A percentile compares a stretch with the other conserved stretches of the same genome.
phyloP scores from a whole-genome alignment of 768 basidiomycete species.

The Obba rivulosa region DNA sequence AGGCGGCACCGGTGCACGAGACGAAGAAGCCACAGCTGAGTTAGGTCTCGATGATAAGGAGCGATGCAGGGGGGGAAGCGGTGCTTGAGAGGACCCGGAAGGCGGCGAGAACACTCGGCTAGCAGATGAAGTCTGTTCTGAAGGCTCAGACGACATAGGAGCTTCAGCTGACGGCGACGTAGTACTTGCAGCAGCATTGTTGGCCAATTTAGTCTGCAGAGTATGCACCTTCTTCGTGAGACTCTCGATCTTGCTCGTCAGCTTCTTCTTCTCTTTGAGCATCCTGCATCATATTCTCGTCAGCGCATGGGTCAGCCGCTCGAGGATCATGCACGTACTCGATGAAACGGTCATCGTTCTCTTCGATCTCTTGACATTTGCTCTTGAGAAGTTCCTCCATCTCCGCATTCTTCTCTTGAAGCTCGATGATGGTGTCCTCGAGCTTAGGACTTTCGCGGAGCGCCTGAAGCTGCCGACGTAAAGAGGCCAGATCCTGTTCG shows the following conservation, averaged over 20 bases:
- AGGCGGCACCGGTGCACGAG: conserved; percentile 9
- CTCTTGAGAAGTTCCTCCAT: conserved; percentile 67
- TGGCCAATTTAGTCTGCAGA: conserved; percentile 61
- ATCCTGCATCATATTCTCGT: conserved; percentile 42
- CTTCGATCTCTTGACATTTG: conserved; percentile 77
- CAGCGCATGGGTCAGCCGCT: background rate
- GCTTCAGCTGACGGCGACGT: conserved; percentile 6
- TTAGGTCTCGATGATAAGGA: background rate
- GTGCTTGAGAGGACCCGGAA: conserved; percentile 8
- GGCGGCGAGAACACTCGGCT: conserved; percentile 5
- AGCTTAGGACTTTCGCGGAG: conserved; percentile 52
- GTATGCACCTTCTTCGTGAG: conserved; percentile 69
- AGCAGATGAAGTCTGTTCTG: conserved; percentile 16
- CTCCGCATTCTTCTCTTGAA: conserved; percentile 67
- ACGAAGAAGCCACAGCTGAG: conserved; percentile 8
- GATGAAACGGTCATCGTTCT: conserved; percentile 75
- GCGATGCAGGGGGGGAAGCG: conserved; percentile 3
- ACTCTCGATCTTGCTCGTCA: conserved; percentile 61
- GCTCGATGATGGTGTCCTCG: conserved; percentile 47
- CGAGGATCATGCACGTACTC: conserved; percentile 46
- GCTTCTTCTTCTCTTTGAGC: conserved; percentile 76
- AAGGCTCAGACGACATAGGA: conserved; percentile 10
- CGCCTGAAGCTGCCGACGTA: conserved; percentile 51
- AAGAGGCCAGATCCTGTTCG: conserved; percentile 53
- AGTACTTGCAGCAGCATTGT: conserved; percentile 26